phyloP scores from a whole-genome alignment of 2,329 filamentous ascomycete species.

The Diaporthe citrichinensis region DNA sequence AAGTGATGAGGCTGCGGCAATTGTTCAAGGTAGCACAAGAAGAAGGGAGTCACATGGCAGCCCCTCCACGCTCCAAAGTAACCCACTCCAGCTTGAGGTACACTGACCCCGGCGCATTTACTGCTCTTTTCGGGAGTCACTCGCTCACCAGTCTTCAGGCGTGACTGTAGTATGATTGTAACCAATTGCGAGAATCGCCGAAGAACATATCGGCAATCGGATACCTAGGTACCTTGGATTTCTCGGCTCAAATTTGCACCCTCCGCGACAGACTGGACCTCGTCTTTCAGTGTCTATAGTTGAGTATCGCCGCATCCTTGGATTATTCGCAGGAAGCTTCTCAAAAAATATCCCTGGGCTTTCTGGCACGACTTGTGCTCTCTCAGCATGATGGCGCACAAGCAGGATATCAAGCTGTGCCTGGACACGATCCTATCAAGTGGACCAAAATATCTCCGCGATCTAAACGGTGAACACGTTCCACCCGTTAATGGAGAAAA shows the following conservation, averaged over 20 bases:
- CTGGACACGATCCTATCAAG: background rate
- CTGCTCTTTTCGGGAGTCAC: background rate
- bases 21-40: background rate
- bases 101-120: background rate
- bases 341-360: background rate
- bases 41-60: background rate
- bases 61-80: background rate
- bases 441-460: slow-evolving; percentile 1
- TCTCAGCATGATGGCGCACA: background rate
- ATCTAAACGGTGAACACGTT: background rate
- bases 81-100: background rate
- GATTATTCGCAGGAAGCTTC: background rate
- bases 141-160: background rate
- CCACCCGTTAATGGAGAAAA: background rate
- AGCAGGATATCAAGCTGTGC: background rate
- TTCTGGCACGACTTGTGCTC: background rate
- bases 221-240: background rate
- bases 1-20: background rate
- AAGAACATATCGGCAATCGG: background rate
- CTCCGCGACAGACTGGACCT: background rate
- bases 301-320: background rate
- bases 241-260: background rate
- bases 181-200: background rate
- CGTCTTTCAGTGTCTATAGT: background rate
- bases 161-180: background rate